phyloP scores from a whole-genome alignment of 257 asterid genomes.

The Solanum neorickii region DNA sequence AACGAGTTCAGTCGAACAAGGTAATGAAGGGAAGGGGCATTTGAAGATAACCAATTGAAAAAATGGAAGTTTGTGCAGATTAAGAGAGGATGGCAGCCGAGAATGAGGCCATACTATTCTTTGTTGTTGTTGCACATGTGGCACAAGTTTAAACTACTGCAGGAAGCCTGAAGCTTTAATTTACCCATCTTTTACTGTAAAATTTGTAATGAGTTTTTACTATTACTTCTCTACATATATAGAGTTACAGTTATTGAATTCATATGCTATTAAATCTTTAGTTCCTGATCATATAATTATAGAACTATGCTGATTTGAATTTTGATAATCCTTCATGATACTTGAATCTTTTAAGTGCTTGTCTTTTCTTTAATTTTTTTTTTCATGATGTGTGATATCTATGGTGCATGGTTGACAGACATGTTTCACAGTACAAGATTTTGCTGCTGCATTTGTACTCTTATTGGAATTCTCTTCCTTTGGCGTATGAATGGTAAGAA shows the following conservation, averaged over 20 bases:
- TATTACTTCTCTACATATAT: neutral
- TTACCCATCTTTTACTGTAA: neutral
- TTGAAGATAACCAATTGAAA: neutral
- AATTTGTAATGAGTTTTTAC: neutral
- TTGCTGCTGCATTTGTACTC: conserved; percentile 84
- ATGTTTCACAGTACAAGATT: conserved; percentile 82
- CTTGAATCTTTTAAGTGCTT: neutral
- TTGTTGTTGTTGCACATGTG: neutral
- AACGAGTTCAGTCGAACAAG: too few species aligned
- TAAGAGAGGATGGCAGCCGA: neutral
- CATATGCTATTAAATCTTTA: neutral
- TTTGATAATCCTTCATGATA: neutral
- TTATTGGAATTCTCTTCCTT: conserved; percentile 77
- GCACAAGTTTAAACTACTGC: neutral
- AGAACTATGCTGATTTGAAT: neutral
- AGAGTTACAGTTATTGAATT: neutral
- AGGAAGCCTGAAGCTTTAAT: neutral
- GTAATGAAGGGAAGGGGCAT: neutral
- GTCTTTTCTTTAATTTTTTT: neutral
- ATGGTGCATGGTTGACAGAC: conserved; percentile 34
- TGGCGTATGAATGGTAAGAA: conserved; percentile 75
- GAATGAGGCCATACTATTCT: neutral
- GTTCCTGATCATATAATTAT: neutral
- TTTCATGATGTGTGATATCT: neutral
- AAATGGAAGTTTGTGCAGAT: neutral